Evolutionary conservation across 306 rosid species (phyloP), one percentile per base, ranked within the genome.

Genomic region (Spatholobus suberectus): DNA sequence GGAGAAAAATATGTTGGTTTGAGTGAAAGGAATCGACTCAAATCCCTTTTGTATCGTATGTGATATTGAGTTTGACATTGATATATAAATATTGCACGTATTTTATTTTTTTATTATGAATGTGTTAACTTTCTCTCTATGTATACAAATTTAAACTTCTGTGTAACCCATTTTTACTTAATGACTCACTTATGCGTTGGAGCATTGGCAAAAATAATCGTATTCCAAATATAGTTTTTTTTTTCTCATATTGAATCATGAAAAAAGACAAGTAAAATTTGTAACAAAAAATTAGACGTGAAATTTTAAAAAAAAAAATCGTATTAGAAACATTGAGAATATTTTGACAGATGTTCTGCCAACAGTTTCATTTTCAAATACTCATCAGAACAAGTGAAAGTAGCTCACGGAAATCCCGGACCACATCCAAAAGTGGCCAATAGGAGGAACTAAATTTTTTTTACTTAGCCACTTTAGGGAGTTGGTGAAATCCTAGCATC

Each of bases 401-500:
- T 40, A 65, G 20, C 35, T 24, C n/a, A n/a, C 58, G 34, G 57
- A 55, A 63, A 55, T 77, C 82, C 17, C 4, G 73, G 82, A 63
- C 23, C 24, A 46, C 5, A 77, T 65, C 82, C 74, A 11, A 46
- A 47, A 11, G 5, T 41, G 26, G 43, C 81, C 72, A 77, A 77
- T 46, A 76, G 58, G 41, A 43, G 43, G 59, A 26, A 13, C 9
- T 37, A 20, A 4, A 17, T 1, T 3, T 8, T 20, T 9, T 13
- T 43, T 23, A 61, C 76, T 61, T 54, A 27, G 52, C 75, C 23
- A 23, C n/a, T n/a, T n/a, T 7, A 29, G 4, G 15, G 57, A 54
- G 66, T 82, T 55, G 86, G 82, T 69, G 80, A 76, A 32, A 73
- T 61, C 29, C 23, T 44, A 55, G 21, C 17, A 17, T 75, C 32